Evolutionary conservation across 352 stramenopile species (phyloP), one percentile per base, ranked within the genome.

Genomic region (Phytophthora capsici): DNA sequence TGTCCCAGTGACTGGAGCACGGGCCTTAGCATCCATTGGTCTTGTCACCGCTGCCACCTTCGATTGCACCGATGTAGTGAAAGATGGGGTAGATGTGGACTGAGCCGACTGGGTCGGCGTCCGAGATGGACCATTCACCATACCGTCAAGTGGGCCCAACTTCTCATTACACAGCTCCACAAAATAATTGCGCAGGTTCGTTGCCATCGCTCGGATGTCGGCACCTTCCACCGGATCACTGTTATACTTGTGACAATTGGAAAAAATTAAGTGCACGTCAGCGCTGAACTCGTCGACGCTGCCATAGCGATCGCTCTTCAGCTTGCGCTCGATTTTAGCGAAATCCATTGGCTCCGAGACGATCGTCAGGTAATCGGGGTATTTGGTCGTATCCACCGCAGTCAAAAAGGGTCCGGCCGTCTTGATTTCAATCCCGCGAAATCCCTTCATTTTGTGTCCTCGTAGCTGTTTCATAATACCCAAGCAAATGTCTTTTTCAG

Each of bases 231-330:
- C 62, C 4, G 88, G 88, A 69, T 95, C 88, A 47, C 82, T 94
- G 66, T 95, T 95, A 67, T 95, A 95, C 71, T 94, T 94, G 75
- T 93, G 80, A 37, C 88, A 95, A 55, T 95, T 95, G 25, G 86
- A 91, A 67, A 95, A 94, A 16, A 95, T 94, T 64, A 95, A 69
- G 46, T 94, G 86, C 6, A 95, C 84, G 46, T 95, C 88, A 8
- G 88, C 88, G 44, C 82, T 89, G 58, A 95, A 95, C 50, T 93
- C 86, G 41, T 88, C 85, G 26, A 90, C 65, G 26, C 83, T 89
- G 28, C 66, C 69, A 47, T 95, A 95, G 0, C 88, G 84, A 64
- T 94, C 85, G 13, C 78, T 84, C 59, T 93, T 94, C n/a, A 95
- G 66, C 47, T 95, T 95, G 13, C 82, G 80, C 60, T 95, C 87